Evolutionary conservation across 164 flowering plant species (phyloP).

Genomic region (Litsea cubeba): DNA sequence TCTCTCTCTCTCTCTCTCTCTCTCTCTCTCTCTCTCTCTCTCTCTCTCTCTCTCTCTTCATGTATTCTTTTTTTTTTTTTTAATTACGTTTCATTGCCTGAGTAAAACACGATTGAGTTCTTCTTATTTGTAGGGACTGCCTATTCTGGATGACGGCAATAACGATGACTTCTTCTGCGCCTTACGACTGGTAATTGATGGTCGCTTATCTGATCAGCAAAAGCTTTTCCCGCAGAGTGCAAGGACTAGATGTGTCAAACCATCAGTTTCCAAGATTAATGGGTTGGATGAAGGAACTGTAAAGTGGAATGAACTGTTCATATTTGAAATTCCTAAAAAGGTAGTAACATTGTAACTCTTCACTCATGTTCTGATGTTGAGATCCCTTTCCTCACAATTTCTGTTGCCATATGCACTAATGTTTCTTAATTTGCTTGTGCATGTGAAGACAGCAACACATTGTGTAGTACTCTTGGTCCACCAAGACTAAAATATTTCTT

Average conservation of each 20-base stretch:
- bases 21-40: too few species aligned
- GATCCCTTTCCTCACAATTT: background rate
- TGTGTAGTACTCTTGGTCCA: too few species aligned
- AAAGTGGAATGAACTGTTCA: slow-evolving; percentile 91
- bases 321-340: slow-evolving; percentile 92
- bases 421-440: too few species aligned
- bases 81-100: too few species aligned
- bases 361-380: too few species aligned
- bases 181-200: slow-evolving; percentile 77
- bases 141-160: slow-evolving; percentile 86
- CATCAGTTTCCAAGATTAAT: slow-evolving; percentile 30
- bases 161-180: slow-evolving; percentile 89
- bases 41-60: too few species aligned
- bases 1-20: background rate
- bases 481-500: too few species aligned
- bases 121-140: slow-evolving; percentile 56
- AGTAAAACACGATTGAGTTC: background rate
- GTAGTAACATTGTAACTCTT: slow-evolving; percentile 21
- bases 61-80: too few species aligned
- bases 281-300: slow-evolving; percentile 48
- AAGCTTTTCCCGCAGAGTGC: slow-evolving; percentile 97
- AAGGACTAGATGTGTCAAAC: slow-evolving; percentile 88
- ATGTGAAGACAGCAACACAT: too few species aligned
- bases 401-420: too few species aligned
- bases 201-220: slow-evolving; percentile 75